Evolutionary conservation across 768 basidiomycete species (phyloP).

Genomic region (Trametes cingulata): DNA sequence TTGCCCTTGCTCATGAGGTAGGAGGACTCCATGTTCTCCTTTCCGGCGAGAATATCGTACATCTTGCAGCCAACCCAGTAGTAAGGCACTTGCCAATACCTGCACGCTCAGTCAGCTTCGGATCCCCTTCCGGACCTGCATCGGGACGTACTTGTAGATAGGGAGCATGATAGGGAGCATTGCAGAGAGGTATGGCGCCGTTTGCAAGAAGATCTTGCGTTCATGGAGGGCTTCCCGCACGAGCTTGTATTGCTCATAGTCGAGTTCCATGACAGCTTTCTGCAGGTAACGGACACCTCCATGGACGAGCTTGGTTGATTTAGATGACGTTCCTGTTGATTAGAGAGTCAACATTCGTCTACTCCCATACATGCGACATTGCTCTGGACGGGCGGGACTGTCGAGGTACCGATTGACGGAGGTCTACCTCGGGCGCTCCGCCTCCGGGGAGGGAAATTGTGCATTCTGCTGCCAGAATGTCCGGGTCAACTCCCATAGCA

Average conservation of each 20-base stretch:
- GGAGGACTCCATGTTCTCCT: conserved; percentile 94
- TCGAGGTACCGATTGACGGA: too few relatives aligned
- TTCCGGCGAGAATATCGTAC: conserved; percentile 93
- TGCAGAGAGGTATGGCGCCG: conserved; percentile 87
- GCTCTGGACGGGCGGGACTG: too few relatives aligned
- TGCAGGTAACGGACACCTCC: conserved; percentile 97
- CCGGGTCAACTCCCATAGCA: too few relatives aligned
- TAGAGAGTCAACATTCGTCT: neutral
- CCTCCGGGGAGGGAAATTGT: too few relatives aligned
- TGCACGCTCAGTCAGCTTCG: conserved; percentile 30
- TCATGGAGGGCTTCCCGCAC: conserved; percentile 95
- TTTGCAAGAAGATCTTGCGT: conserved; percentile 90
- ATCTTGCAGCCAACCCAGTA: conserved; percentile 95
- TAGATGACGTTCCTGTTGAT: conserved; percentile 85
- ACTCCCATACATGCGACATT: too few relatives aligned
- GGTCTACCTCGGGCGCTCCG: too few relatives aligned
- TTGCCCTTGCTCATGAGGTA: conserved; percentile 96
- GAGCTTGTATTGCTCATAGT: conserved; percentile 96
- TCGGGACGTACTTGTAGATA: conserved; percentile 71
- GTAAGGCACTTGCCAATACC: conserved; percentile 97
- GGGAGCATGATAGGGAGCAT: conserved; percentile 99
- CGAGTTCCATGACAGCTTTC: conserved; percentile 93
- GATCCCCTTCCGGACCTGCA: neutral
- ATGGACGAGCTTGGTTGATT: conserved; percentile 97
- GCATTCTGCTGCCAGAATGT: neutral